phyloP scores from a whole-genome alignment of 2,329 filamentous ascomycete genomes.

The Raffaelea ambrosiae region DNA sequence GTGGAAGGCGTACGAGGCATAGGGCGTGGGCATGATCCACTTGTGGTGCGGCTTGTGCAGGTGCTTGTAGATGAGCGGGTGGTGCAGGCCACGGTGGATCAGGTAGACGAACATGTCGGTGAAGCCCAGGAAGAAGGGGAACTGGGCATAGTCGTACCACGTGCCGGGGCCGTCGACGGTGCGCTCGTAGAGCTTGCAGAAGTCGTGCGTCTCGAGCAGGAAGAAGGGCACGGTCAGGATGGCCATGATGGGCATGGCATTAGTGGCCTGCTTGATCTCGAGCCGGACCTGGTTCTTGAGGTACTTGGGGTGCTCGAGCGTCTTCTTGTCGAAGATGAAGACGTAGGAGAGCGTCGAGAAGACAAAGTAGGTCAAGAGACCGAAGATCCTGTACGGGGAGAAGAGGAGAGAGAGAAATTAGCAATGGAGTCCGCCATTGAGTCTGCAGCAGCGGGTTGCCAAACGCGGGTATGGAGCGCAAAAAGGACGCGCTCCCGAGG shows the following conservation, averaged over 20 bases:
- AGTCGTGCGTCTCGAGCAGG: constrained; percentile 73
- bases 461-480: too few species aligned
- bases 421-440: neutral
- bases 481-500: too few species aligned
- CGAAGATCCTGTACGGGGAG: constrained; percentile 61
- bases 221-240: constrained; percentile 75
- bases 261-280: constrained; percentile 75
- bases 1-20: constrained; percentile 89
- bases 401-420: too few species aligned
- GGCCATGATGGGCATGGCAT: constrained; percentile 73
- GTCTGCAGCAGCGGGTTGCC: too few species aligned
- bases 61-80: constrained; percentile 72
- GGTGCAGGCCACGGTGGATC: constrained; percentile 80
- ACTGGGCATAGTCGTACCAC: constrained; percentile 75
- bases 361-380: constrained; percentile 73
- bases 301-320: constrained; percentile 84
- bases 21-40: constrained; percentile 98
- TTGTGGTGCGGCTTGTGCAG: constrained; percentile 98
- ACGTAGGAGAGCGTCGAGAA: constrained; percentile 77
- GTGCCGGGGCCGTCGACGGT: constrained; percentile 63
- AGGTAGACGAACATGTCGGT: constrained; percentile 89
- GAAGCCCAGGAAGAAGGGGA: constrained; percentile 81
- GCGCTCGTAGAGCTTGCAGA: constrained; percentile 81
- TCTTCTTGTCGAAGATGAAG: constrained; percentile 87
- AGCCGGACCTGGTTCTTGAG: constrained; percentile 85